Base-by-base conservation (phyloP, 257 asterid species). In the Henckelia pumila region DNA sequence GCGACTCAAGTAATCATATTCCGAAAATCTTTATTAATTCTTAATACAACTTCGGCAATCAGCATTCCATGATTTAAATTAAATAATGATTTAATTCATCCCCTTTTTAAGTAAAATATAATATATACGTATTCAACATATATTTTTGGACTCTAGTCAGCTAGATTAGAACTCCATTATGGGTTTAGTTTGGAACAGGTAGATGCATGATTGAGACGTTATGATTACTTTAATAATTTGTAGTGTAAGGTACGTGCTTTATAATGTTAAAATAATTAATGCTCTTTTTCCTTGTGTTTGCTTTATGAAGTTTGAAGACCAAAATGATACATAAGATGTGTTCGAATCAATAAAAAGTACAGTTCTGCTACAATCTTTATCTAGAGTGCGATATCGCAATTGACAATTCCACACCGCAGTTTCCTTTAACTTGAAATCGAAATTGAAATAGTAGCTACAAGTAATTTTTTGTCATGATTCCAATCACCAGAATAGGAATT, bases 161-260 rank as follows among this genome's bases (percentile, higher is more conserved):
- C 84, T 77, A 82, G 85, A 84, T 84, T 73, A 71, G 79, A 77
- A 70, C 35, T 74, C 73, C 59, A 73, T 79, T 24, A 81, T 75
- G 79, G 69, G 56, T 63, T 73, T 58, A 72, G 33, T n/a, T n/a
- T n/a, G n/a, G n/a, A n/a, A n/a, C n/a, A n/a, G n/a, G 64, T 63
- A 68, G 74, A 80, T 77, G 84, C 70, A 78, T 82, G 77, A 79
- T 79, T 75, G 73, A 73, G 81, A 80, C 69, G 82, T 75, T 75
- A 64, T 52, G 55, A 68, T 44, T 71, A 72, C 72, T 77, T 70
- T 75, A 78, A 60, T 78, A 20, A 73, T 37, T 69, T 70, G 37
- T 68, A 64, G 75, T 75, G 66, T 57, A 56, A 78, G 53, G 61
- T 72, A 62, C 58, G 55, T 40, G 74, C 59, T 79, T 78, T 75